Evolutionary conservation across 495 filamentous ascomycete species (phyloP).

Genomic region (Talaromyces thailandensis): DNA sequence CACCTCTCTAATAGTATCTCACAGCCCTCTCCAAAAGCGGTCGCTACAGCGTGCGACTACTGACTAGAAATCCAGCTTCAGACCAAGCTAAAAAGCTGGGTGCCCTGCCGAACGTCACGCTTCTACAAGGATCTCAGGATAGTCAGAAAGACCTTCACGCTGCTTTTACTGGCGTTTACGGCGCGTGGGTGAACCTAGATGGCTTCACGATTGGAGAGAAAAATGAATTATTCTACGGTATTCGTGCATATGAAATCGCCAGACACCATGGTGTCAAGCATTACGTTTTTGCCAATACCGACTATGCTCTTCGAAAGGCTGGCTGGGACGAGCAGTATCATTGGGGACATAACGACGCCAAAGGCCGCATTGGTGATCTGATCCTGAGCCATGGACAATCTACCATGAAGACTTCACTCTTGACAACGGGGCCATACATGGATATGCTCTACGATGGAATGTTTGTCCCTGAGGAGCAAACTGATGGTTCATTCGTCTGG

Average conservation of each 20-base stretch:
- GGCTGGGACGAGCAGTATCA: slow-evolving; percentile 32
- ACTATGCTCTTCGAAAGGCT: slow-evolving; percentile 34
- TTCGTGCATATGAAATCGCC: slow-evolving; percentile 46
- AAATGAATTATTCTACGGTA: slow-evolving; percentile 45
- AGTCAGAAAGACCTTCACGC: slow-evolving; percentile 34
- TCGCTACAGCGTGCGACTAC: slow-evolving; percentile 33
- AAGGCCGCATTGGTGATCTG: slow-evolving; percentile 35
- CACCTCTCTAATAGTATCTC: not conserved
- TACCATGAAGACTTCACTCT: slow-evolving; percentile 18
- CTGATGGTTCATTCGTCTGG: slow-evolving; percentile 4
- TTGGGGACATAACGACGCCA: slow-evolving; percentile 45
- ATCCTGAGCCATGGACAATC: slow-evolving; percentile 18
- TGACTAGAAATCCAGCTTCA: slow-evolving; percentile 37
- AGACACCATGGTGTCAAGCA: slow-evolving; percentile 38
- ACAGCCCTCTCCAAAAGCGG: slow-evolving; percentile 27
- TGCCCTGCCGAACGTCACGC: slow-evolving; percentile 28
- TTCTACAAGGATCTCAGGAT: slow-evolving; percentile 33
- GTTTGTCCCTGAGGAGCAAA: slow-evolving; percentile 1
- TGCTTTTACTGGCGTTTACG: slow-evolving; percentile 9
- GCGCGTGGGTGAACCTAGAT: slow-evolving; percentile 46
- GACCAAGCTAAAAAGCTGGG: slow-evolving; percentile 28
- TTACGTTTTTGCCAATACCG: slow-evolving; percentile 44
- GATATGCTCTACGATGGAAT: slow-evolving; percentile 33
- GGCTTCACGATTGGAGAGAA: slow-evolving; percentile 46
- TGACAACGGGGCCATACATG: slow-evolving; percentile 47